Conservation (phyloP, 345 rosid genomes). For the Rhizophora apiculata region DNA sequence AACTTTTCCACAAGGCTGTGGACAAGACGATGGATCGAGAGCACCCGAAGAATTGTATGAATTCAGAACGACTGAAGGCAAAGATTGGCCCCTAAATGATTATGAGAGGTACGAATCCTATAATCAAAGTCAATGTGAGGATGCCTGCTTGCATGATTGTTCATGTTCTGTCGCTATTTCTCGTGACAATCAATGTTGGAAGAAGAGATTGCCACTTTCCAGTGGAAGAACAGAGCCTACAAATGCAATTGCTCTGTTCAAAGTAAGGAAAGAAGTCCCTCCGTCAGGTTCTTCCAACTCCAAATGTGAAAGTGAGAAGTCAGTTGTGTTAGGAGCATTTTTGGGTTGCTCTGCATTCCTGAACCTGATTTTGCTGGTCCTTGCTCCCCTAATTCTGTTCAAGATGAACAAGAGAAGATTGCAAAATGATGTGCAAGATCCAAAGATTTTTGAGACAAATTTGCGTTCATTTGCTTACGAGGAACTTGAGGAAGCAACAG, state of each 20-base stretch:
- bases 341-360: neutral
- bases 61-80: neutral
- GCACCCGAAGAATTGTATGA: constrained; percentile 3
- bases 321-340: constrained; percentile 1
- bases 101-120: constrained; percentile 9
- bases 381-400: neutral
- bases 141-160: constrained; percentile 16
- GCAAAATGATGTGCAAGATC: neutral
- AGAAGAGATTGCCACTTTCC: constrained; percentile 24
- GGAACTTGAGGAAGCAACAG: constrained; percentile 27
- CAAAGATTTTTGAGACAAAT: constrained; percentile 9
- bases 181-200: constrained; percentile 3
- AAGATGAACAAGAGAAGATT: neutral
- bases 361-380: constrained; percentile 10
- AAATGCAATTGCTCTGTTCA: constrained; percentile 2
- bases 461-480: constrained; percentile 17
- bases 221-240: neutral
- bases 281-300: neutral
- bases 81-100: constrained; percentile 13
- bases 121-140: constrained; percentile 5
- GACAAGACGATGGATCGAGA: constrained; percentile 7
- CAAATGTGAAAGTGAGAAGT: neutral
- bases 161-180: constrained; percentile 13
- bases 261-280: constrained; percentile 17
- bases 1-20: constrained; percentile 13